phyloP scores from a whole-genome alignment of 2,329 filamentous ascomycete genomes.

The Ilyonectria sp. region DNA sequence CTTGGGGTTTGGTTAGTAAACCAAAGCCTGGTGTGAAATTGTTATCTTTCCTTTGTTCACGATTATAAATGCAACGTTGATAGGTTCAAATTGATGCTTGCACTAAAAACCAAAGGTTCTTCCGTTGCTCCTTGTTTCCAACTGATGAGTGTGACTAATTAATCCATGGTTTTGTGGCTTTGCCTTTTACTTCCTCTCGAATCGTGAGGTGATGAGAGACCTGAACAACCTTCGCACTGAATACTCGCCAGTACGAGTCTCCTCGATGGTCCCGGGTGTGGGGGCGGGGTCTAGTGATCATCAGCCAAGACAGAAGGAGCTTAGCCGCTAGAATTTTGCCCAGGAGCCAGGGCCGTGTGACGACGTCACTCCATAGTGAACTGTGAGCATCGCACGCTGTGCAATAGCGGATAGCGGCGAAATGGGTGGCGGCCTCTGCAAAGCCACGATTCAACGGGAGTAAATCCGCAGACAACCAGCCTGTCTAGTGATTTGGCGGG shows the following conservation, averaged over 20 bases:
- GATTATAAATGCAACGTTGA: slow-evolving; percentile 35
- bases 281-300: background rate
- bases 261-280: background rate
- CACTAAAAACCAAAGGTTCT: background rate
- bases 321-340: background rate
- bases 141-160: background rate
- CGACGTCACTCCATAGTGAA: background rate
- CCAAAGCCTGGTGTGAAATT: slow-evolving; percentile 30
- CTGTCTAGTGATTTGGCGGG: no score
- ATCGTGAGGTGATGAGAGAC: no score
- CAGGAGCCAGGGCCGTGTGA: background rate
- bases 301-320: background rate
- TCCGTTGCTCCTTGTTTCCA: background rate
- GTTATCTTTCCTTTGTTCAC: slow-evolving; percentile 40
- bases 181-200: no score
- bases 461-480: background rate
- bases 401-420: background rate
- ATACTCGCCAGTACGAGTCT: no score
- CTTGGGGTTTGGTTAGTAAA: slow-evolving; percentile 33
- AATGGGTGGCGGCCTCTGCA: background rate
- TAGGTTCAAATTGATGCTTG: slow-evolving; percentile 41
- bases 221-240: no score
- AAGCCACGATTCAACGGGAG: background rate
- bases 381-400: background rate
- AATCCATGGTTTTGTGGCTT: no score